A percentile compares a stretch with the other conserved stretches of the same genome.
phyloP scores from a whole-genome alignment of 345 rosid genomes.

The Microcos paniculata region DNA sequence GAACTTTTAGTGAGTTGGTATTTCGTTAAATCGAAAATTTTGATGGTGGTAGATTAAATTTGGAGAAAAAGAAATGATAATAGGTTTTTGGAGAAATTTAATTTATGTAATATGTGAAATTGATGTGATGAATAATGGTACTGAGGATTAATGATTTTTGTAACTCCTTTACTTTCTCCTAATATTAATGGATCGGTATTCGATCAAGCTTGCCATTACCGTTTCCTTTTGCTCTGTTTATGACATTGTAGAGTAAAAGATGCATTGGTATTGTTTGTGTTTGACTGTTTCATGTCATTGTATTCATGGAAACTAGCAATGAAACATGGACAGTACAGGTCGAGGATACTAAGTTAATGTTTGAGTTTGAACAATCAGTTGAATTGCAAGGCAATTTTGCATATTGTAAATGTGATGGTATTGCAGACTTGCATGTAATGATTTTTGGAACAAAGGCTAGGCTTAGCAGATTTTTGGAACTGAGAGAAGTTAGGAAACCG shows the following conservation, averaged over 20 bases:
- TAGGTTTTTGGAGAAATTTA: not conserved
- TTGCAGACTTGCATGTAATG: not conserved
- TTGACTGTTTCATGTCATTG: not conserved
- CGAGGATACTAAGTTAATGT: not conserved
- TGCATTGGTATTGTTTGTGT: not conserved
- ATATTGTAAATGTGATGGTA: not conserved
- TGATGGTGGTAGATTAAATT: slow-evolving; percentile 16
- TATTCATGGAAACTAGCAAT: not conserved
- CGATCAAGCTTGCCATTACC: slow-evolving; percentile 7
- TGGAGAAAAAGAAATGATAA: not conserved
- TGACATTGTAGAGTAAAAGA: not conserved
- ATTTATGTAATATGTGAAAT: not conserved
- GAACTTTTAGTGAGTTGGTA: slow-evolving; percentile 20
- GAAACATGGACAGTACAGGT: not conserved
- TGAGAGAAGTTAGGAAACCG: not conserved
- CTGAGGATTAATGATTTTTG: not conserved
- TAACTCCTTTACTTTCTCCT: not conserved
- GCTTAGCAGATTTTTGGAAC: not conserved
- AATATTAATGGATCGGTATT: slow-evolving; percentile 19
- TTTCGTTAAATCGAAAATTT: slow-evolving; percentile 20
- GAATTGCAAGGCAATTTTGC: not conserved
- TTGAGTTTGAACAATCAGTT: not conserved
- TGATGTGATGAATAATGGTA: slow-evolving; percentile 17
- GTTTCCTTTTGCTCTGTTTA: not conserved
- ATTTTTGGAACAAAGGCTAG: not conserved